A percentile compares a stretch with the other conserved stretches of the same genome.
phyloP scores from a whole-genome alignment of 2,329 filamentous ascomycete species.

The Cryphonectria japonica region DNA sequence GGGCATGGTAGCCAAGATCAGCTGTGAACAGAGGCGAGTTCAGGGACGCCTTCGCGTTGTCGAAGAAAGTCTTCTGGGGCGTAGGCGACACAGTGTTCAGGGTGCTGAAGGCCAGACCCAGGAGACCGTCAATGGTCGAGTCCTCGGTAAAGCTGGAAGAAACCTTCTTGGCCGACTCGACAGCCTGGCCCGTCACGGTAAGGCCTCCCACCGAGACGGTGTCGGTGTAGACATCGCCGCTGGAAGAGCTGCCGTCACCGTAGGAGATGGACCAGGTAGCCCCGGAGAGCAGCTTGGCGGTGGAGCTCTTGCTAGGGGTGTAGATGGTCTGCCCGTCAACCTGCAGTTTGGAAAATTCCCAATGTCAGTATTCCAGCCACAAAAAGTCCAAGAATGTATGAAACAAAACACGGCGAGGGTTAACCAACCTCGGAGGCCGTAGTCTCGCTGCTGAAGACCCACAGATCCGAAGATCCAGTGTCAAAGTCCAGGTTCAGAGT shows the following conservation, averaged over 20 bases:
- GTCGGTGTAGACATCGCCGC: conserved; percentile 40
- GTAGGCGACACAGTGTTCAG: conserved; percentile 49
- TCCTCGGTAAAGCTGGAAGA: conserved; percentile 45
- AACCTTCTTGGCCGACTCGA: conserved; percentile 48
- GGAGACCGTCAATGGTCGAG: conserved; percentile 45
- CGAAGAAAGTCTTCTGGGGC: conserved; percentile 47
- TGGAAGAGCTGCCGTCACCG: conserved; percentile 39
- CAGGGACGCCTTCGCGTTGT: conserved; percentile 38
- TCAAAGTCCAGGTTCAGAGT: conserved; percentile 50
- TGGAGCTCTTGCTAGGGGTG: conserved; percentile 36
- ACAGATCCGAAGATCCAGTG: conserved; percentile 49
- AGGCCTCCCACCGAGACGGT: conserved; percentile 41
- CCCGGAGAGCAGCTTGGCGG: conserved; percentile 35
- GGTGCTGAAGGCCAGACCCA: conserved; percentile 49
- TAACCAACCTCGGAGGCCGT: conserved; percentile 20
- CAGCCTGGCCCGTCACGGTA: conserved; percentile 45
- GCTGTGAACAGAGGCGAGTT: conserved; percentile 39
- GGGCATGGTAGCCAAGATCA: conserved; percentile 38
- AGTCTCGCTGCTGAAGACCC: conserved; percentile 41
- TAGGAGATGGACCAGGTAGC: conserved; percentile 39
- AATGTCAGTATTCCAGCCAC: conserved; percentile 27
- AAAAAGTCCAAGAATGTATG: conserved; percentile 29
- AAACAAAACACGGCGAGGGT: not conserved
- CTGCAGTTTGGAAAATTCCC: conserved; percentile 16
- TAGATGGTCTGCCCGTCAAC: conserved; percentile 38